Percentiles rank a stretch among this genome's conserved stretches.
phyloP scores from a whole-genome alignment of 2,329 filamentous ascomycete species.

The Celoporthe dispersa region DNA sequence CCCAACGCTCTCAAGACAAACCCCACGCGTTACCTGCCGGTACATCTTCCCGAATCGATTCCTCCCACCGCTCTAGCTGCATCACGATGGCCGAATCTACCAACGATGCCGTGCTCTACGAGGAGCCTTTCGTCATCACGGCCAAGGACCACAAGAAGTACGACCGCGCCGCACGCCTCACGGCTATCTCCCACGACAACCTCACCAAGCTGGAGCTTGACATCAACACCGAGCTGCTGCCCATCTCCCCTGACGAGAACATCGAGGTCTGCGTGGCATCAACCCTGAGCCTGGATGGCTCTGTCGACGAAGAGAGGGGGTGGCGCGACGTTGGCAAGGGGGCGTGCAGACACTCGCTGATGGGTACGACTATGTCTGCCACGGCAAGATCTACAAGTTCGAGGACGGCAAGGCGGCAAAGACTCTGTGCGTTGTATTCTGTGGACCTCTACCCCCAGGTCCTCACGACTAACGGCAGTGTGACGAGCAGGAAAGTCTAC shows the following conservation, averaged over 20 bases:
- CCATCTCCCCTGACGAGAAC: conserved; percentile 72
- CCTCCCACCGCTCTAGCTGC: neutral
- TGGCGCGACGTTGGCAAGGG: conserved; percentile 75
- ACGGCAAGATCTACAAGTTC: conserved; percentile 88
- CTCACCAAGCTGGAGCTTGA: conserved; percentile 82
- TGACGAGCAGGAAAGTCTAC: conserved; percentile 76
- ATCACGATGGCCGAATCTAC: conserved; percentile 56
- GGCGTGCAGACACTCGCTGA: conserved; percentile 70
- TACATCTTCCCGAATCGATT: conserved; percentile 1
- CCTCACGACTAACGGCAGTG: conserved; percentile 13
- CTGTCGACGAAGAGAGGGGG: conserved; percentile 73
- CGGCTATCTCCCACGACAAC: conserved; percentile 74
- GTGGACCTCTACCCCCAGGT: neutral
- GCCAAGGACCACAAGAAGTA: conserved; percentile 85
- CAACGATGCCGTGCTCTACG: conserved; percentile 90
- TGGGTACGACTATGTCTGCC: conserved; percentile 85
- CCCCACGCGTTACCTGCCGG: conserved; percentile 5
- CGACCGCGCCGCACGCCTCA: conserved; percentile 89
- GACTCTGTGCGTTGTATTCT: conserved; percentile 71
- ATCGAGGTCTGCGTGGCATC: conserved; percentile 83
- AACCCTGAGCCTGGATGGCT: conserved; percentile 84
- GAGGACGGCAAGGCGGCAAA: conserved; percentile 79
- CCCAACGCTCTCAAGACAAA: conserved; percentile 6
- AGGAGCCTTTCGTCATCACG: conserved; percentile 87
- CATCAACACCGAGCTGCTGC: conserved; percentile 92